These are phyloP conservation scores for Paramyrothecium sp. DNA, from an alignment of 2,329 filamentous ascomycete species.

Conservation along the genomic window DNA sequence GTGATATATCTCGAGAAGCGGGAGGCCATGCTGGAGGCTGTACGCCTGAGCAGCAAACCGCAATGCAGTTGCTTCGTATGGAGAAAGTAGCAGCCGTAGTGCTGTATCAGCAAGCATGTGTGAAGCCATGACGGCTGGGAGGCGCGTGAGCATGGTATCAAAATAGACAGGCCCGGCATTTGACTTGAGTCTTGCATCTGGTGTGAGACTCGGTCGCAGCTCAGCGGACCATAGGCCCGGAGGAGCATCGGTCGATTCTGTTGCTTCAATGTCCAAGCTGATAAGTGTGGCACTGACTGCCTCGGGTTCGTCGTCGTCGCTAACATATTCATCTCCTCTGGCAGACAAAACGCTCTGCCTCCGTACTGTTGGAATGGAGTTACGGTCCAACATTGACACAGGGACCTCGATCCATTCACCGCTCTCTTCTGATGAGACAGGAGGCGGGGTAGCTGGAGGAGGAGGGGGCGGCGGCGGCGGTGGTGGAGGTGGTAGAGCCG, in stretches of 20 bases:
- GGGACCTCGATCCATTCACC: background rate
- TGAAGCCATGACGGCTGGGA: slow-evolving; percentile 47
- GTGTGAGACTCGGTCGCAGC: slow-evolving; percentile 46
- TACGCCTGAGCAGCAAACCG: slow-evolving; percentile 43
- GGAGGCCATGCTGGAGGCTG: slow-evolving; percentile 34
- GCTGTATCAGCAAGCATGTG: slow-evolving; percentile 44
- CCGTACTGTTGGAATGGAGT: slow-evolving; percentile 30
- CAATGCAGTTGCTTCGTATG: slow-evolving; percentile 45
- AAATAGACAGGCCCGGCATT: slow-evolving; percentile 37
- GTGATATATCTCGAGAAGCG: slow-evolving; percentile 36
- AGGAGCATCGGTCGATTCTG: slow-evolving; percentile 49
- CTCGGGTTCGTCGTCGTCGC: slow-evolving; percentile 56
- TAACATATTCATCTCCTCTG: slow-evolving; percentile 51
- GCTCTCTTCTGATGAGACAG: slow-evolving; percentile 3
- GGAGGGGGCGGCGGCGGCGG: slow-evolving; percentile 17
- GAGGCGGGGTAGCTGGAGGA: slow-evolving; percentile 6
- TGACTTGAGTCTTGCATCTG: slow-evolving; percentile 22
- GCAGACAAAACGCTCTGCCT: slow-evolving; percentile 46
- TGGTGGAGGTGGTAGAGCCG: slow-evolving; percentile 13
- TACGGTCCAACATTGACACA: slow-evolving; percentile 3
- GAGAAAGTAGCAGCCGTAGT: slow-evolving; percentile 40
- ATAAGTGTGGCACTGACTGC: slow-evolving; percentile 56
- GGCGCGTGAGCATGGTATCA: slow-evolving; percentile 48
- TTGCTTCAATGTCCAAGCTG: slow-evolving; percentile 60
- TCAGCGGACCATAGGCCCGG: slow-evolving; percentile 59